Evolutionary conservation across 75 land plant genomes (phyloP), one percentile per base, ranked within the genome.

Genomic region (Pinus taeda): DNA sequence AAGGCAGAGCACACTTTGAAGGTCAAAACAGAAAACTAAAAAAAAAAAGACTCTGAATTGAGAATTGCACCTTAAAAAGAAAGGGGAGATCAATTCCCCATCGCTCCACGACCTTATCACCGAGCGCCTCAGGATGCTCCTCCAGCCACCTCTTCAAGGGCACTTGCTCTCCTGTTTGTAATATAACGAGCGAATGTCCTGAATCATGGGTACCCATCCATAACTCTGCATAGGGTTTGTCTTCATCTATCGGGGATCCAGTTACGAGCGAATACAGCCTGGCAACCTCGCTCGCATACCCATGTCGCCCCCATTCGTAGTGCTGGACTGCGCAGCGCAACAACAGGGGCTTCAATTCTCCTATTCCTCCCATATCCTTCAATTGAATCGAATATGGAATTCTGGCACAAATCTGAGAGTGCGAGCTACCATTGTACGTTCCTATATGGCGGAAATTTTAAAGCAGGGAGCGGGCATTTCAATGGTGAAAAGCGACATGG

Each of bases 171-270:
- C 36, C 80, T 12, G 49, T 69, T 7, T 36, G 42, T 57, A 22
- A 66, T 15, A 77, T 64, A n/a, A 93, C 78, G 60, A 69, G 79
- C 3, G 94, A 91, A 3, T 91, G 94, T 1, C 98, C 98, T 13
- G 94, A 94, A 7, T 76, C 73, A 74, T 96, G 98, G 22, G 98
- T 94, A 3, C 98, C 98, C 93, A 96, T 94, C 98, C 98, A 96
- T 12, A 96, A 83, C 90, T 96, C 98, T 20, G 98, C 98, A 73
- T 96, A 96, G 13, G 98, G 93, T 81, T 81, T 83, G 17, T 82
- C 80, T 15, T 65, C 60, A 0, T 85, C 88, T 14, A 88, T 64
- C 18, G 30, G 63, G 8, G 62, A 75, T 9, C 78, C 85, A 18
- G 88, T 87, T 53, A 90, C 86, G 15, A 75, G 29, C 20, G 83